Evolutionary conservation across 2,329 filamentous ascomycete species (phyloP).

Genomic region (Colletotrichum siamense): DNA sequence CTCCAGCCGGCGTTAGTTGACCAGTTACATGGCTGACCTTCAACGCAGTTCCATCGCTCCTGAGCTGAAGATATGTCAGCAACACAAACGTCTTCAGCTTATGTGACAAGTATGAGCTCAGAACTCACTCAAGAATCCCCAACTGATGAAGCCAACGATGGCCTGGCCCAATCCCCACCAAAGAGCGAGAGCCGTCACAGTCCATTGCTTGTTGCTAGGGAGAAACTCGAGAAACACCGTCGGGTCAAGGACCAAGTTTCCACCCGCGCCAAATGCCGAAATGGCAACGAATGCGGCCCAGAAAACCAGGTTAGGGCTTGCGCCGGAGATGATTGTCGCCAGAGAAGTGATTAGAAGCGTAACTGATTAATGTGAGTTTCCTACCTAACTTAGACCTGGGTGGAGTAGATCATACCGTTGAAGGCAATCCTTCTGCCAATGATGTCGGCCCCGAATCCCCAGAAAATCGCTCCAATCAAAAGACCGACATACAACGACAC

Average conservation of each 20-base stretch:
- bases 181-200: conserved; percentile 64
- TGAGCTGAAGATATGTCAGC: conserved; percentile 31
- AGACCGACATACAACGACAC: conserved; percentile 60
- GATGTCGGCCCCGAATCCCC: conserved; percentile 67
- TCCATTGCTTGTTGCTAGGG: conserved; percentile 63
- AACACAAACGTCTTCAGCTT: not conserved
- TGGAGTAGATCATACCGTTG: conserved; percentile 42
- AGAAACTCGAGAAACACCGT: conserved; percentile 52
- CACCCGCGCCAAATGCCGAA: conserved; percentile 65
- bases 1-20: conserved; percentile 56
- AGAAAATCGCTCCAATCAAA: conserved; percentile 62
- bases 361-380: conserved; percentile 26
- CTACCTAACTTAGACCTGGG: no score
- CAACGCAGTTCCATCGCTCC: conserved; percentile 45
- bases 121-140: conserved; percentile 50
- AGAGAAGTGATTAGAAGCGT: conserved; percentile 63
- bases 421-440: conserved; percentile 69
- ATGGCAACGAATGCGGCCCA: conserved; percentile 65
- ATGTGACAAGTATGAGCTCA: rapidly evolving
- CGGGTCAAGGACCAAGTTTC: conserved; percentile 69
- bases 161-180: conserved; percentile 58
- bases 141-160: conserved; percentile 53
- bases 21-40: conserved; percentile 42
- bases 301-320: conserved; percentile 64
- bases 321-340: conserved; percentile 67